Conservation (phyloP, 768 basidiomycete genomes). For the Mycena vulgaris region DNA sequence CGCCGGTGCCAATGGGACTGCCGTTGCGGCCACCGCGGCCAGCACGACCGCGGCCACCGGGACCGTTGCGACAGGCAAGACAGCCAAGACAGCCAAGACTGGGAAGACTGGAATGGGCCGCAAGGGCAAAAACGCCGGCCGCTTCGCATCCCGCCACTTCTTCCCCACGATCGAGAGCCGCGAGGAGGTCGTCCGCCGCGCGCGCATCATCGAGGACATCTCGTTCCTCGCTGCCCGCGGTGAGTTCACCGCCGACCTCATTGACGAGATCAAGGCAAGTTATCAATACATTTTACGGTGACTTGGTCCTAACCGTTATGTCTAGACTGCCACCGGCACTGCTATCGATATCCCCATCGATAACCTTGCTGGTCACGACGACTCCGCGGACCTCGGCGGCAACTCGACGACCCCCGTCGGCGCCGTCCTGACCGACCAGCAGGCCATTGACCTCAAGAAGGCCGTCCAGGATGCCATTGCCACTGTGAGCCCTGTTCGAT, state of each 20-base stretch:
- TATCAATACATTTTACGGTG: too few species aligned
- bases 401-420: slow-evolving; percentile 39
- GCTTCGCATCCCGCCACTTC: slow-evolving; percentile 33
- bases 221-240: slow-evolving; percentile 36
- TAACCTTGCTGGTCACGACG: slow-evolving; percentile 41
- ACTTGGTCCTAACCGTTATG: too few species aligned
- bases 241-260: slow-evolving; percentile 41
- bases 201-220: slow-evolving; percentile 28
- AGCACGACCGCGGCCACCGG: neutral
- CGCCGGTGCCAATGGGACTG: slow-evolving; percentile 11
- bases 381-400: slow-evolving; percentile 39
- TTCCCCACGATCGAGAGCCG: slow-evolving; percentile 32
- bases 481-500: slow-evolving; percentile 15
- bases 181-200: slow-evolving; percentile 30
- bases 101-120: too few species aligned
- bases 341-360: slow-evolving; percentile 46
- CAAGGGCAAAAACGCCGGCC: neutral
- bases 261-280: slow-evolving; percentile 41
- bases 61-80: neutral
- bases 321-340: slow-evolving; percentile 42
- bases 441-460: slow-evolving; percentile 44
- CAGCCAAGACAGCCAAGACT: slow-evolving; percentile 1
- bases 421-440: slow-evolving; percentile 38
- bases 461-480: slow-evolving; percentile 40
- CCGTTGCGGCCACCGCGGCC: slow-evolving; percentile 6